Conservation (phyloP, 306 rosid genomes). For the Lathyrus aphaca region DNA sequence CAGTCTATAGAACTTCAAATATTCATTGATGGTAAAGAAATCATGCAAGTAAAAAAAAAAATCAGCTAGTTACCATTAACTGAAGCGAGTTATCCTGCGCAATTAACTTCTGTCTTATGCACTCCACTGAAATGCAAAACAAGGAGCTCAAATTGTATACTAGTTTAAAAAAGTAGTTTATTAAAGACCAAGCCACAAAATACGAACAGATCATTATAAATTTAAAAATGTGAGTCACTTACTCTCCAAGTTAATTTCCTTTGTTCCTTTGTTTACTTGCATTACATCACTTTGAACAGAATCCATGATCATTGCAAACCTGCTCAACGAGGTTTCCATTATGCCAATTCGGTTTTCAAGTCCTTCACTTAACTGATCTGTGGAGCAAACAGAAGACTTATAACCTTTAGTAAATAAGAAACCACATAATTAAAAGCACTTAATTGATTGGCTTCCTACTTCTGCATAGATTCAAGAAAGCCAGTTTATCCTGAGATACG, state of each 20-base stretch:
- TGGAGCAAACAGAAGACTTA: constrained; percentile 31
- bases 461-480: constrained; percentile 22
- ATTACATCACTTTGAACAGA: constrained; percentile 84
- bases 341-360: constrained; percentile 77
- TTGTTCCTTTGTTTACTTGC: constrained; percentile 85
- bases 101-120: constrained; percentile 70
- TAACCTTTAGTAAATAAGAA: constrained; percentile 26
- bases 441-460: constrained; percentile 27
- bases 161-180: too few relatives aligned
- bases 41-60: constrained; percentile 31
- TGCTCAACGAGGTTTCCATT: constrained; percentile 84
- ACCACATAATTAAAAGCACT: constrained; percentile 28
- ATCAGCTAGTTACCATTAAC: constrained; percentile 60
- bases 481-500: constrained; percentile 14
- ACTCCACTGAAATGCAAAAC: constrained; percentile 62
- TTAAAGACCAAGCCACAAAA: too few relatives aligned
- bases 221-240: constrained; percentile 46
- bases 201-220: too few relatives aligned
- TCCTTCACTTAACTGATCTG: constrained; percentile 89
- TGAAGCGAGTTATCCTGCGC: constrained; percentile 71
- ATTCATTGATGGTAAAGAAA: constrained; percentile 37
- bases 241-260: constrained; percentile 79
- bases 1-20: constrained; percentile 36
- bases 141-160: constrained; percentile 29
- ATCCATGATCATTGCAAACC: constrained; percentile 88